Evolutionary conservation across 306 rosid genomes (phyloP).

Genomic region (Leucaena leucocephala): DNA sequence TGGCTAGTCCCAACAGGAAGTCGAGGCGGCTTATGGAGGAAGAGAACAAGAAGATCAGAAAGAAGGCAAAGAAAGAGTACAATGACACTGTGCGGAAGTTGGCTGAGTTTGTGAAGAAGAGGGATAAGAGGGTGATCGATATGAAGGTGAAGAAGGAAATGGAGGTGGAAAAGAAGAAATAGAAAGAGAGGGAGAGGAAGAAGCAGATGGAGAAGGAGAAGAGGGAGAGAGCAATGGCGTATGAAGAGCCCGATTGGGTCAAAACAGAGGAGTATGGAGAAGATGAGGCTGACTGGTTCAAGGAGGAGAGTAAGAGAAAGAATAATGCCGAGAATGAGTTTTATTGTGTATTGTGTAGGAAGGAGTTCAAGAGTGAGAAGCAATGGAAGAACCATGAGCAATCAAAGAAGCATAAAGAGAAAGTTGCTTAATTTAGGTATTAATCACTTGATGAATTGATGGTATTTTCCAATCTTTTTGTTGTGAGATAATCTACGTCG

Average conservation of each 20-base stretch:
- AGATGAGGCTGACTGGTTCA: constrained; percentile 37
- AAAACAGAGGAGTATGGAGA: constrained; percentile 51
- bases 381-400: constrained; percentile 99
- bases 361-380: constrained; percentile 98
- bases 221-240: constrained; percentile 68
- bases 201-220: constrained; percentile 68
- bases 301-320: constrained; percentile 43
- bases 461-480: constrained; percentile 29
- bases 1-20: constrained; percentile 75
- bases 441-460: constrained; percentile 43
- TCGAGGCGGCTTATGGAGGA: constrained; percentile 88
- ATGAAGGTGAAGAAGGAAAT: constrained; percentile 73
- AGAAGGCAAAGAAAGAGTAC: constrained; percentile 83
- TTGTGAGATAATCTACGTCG: neutral
- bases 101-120: constrained; percentile 95
- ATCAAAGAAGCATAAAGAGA: constrained; percentile 92
- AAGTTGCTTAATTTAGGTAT: constrained; percentile 73
- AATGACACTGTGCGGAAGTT: constrained; percentile 87
- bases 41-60: constrained; percentile 83
- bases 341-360: constrained; percentile 90
- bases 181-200: constrained; percentile 77
- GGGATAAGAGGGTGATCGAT: constrained; percentile 94
- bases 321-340: constrained; percentile 57
- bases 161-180: constrained; percentile 73
- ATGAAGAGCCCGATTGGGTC: constrained; percentile 84